Percentiles rank a stretch among this genome's conserved stretches.
Evolutionary conservation across 23 red algal species (phyloP).

Genomic region (Chondrus crispus): DNA sequence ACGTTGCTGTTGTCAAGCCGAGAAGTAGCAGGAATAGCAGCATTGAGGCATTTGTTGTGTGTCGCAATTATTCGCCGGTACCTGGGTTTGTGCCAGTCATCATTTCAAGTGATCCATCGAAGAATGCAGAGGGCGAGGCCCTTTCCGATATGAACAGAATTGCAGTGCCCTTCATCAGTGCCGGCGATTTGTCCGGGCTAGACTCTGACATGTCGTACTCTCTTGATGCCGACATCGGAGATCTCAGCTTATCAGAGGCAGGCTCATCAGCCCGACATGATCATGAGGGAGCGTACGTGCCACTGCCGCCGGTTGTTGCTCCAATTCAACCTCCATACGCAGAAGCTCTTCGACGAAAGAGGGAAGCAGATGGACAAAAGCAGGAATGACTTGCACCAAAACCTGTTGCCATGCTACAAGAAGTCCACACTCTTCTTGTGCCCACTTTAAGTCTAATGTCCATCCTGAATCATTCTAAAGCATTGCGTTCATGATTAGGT

Average conservation of each 20-base stretch:
- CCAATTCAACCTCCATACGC: constrained; percentile 6
- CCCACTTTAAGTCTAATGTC: too few species aligned
- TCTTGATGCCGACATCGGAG: neutral
- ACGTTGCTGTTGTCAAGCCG: constrained; percentile 75
- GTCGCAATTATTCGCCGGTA: constrained; percentile 40
- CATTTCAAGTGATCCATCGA: neutral
- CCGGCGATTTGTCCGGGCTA: constrained; percentile 21
- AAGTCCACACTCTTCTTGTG: too few species aligned
- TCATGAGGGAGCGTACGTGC: neutral
- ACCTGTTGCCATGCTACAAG: too few species aligned
- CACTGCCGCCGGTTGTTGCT: neutral
- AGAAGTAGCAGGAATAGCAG: constrained; percentile 66
- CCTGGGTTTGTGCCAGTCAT: neutral
- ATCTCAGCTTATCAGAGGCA: neutral
- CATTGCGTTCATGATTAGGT: too few species aligned
- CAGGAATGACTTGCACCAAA: too few species aligned
- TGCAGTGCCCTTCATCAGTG: constrained; percentile 15
- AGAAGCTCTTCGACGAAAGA: neutral
- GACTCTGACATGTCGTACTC: constrained; percentile 27
- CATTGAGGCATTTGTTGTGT: constrained; percentile 88
- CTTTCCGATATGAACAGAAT: constrained; percentile 13
- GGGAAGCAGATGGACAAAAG: too few species aligned
- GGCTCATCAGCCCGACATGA: neutral
- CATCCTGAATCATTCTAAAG: too few species aligned
- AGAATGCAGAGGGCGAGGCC: neutral